Base-by-base conservation (phyloP, 2,329 filamentous ascomycete species). In the Fusarium sp. region DNA sequence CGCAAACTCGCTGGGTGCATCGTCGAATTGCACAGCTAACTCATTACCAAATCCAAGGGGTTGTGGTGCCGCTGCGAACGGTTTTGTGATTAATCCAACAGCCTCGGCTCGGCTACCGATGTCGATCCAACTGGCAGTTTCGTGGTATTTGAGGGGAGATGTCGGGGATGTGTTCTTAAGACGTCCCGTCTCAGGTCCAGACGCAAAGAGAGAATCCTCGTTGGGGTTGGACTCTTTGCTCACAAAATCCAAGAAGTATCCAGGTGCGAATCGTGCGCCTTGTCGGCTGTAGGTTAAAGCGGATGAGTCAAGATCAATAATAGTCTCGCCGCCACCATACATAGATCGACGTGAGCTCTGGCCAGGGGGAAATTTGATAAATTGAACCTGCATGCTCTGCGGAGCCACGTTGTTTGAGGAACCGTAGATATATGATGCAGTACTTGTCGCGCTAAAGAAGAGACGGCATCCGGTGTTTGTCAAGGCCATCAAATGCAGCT, bases 381-480 rank as follows among this genome's bases (percentile, higher is more conserved):
- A 96, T 71, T 96, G 91, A n/a, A 97, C 89, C 78, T 97, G 94
- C 93, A 99, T 97, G 79, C 93, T 97, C 72, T 92, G 94, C 1
- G 96, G 94, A 1, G 92, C 89, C 58, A 84, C 78, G 59, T 85
- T 90, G 10, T 87, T 85, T 20, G 87, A 84, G 21, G 86, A 86
- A 15, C 85, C 85, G 29, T 88, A 83, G 76, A 84, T 86, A 80
- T 90, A 90, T 0, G 84, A 91, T 3, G 88, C 87, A 18, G 93
- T 91, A 67, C 91, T 91, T 0, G 94, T 97, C 7, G 95, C 93
- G 75, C 94, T 98, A 53, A 99, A 85, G 77, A 96, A 98, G 6
- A 99, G 87, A 21, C 96, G 89, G 76, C 94, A 97, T 20, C 96
- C 96, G 1, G 93, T 96, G 59, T 91, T 90, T 1, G 95, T 98